Percentiles rank a stretch among this genome's conserved stretches.
These are phyloP conservation scores for Zychaea mexicana DNA, from an alignment of 371 early-diverging fungal species.

Conservation along the genomic window DNA sequence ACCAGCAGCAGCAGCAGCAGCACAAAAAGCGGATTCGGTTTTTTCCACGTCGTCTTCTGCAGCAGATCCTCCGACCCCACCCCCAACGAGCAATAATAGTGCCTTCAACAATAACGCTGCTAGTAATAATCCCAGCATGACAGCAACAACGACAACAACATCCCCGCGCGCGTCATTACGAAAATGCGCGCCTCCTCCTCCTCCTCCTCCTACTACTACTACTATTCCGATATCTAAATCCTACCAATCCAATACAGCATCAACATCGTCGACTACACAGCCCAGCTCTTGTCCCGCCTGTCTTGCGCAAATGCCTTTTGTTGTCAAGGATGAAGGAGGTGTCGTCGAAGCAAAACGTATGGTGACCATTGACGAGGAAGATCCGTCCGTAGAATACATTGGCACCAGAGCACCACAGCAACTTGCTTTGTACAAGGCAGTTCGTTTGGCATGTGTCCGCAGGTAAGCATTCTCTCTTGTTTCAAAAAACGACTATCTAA, in stretches of 20 bases:
- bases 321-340: slow-evolving; percentile 21
- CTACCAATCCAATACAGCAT: background rate
- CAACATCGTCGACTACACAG: background rate
- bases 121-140: background rate
- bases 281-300: slow-evolving; percentile 47
- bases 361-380: slow-evolving; percentile 48
- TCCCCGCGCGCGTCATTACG: slow-evolving; percentile 1
- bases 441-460: slow-evolving; percentile 64
- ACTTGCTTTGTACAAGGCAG: slow-evolving; percentile 51
- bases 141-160: background rate
- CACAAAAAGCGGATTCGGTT: too few species aligned
- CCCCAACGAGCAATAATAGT: too few species aligned
- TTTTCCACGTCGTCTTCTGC: too few species aligned
- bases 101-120: too few species aligned
- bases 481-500: background rate
- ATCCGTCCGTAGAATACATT: slow-evolving; percentile 45
- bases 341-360: slow-evolving; percentile 40
- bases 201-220: too few species aligned
- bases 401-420: slow-evolving; percentile 56
- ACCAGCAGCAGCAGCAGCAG: background rate
- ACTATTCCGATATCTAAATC: background rate
- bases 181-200: background rate
- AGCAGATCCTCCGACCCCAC: slow-evolving; percentile 1
- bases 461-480: slow-evolving; percentile 33
- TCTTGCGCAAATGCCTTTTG: slow-evolving; percentile 44